These are phyloP conservation scores for Penicillium oxalicum DNA, from an alignment of 2,329 filamentous ascomycete species.

Conservation along the genomic window DNA sequence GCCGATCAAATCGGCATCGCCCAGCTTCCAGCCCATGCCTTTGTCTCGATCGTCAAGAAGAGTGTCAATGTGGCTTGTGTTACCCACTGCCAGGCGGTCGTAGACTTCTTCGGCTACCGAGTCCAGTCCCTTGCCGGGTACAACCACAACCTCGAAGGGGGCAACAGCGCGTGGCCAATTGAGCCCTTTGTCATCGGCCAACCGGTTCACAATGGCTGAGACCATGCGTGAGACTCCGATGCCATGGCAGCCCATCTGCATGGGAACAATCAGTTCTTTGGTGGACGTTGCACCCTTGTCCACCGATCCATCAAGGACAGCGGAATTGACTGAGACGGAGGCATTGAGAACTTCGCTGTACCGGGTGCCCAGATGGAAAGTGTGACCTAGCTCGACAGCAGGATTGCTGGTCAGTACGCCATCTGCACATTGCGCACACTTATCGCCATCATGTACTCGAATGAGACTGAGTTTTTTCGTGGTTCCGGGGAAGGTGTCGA, in stretches of 20 bases:
- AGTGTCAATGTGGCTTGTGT: constrained; percentile 48
- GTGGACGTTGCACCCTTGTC: constrained; percentile 17
- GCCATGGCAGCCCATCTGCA: constrained; percentile 96
- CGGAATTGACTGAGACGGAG: constrained; percentile 46
- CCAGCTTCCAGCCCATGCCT: constrained; percentile 75
- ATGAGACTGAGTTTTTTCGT: constrained; percentile 56
- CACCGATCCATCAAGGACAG: constrained; percentile 13
- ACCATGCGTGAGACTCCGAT: constrained; percentile 90
- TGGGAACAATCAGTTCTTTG: constrained; percentile 43
- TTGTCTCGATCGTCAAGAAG: constrained; percentile 68
- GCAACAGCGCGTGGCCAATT: constrained; percentile 86
- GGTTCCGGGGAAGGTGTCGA: constrained; percentile 36
- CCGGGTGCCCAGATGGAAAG: constrained; percentile 84
- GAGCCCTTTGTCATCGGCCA: constrained; percentile 66
- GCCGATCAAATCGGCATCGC: constrained; percentile 82
- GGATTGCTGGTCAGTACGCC: constrained; percentile 61
- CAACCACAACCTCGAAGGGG: constrained; percentile 69
- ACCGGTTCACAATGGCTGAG: constrained; percentile 72
- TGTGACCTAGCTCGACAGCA: constrained; percentile 88
- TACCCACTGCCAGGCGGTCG: constrained; percentile 47
- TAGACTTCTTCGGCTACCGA: constrained; percentile 56
- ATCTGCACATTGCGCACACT: constrained; percentile 63
- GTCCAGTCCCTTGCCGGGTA: constrained; percentile 48
- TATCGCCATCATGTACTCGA: constrained; percentile 60
- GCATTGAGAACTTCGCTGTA: constrained; percentile 74